Base-by-base conservation (phyloP, 306 rosid species). In the Pueraria montana region DNA sequence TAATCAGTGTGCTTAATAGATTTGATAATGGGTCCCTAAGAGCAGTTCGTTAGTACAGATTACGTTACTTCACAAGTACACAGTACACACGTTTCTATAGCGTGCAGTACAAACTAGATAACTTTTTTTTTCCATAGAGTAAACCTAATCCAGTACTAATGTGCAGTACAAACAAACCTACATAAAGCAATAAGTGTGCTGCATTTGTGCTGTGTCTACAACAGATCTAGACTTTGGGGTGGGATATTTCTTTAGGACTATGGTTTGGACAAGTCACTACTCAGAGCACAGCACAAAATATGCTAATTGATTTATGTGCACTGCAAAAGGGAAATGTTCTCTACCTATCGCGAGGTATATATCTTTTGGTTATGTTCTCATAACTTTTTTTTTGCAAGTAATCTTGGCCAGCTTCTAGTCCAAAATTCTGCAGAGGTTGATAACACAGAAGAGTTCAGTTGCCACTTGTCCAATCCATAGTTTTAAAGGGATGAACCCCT, bases 211-310 rank as follows among this genome's bases (percentile, higher is more conserved):
- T 58, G 32, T 61, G 17, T 16, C 45, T 65, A 26, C 71, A 65
- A 16, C 45, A 32, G 23, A 65, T 65, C 48, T 65, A 34, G 6
- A 17, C 26, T 18, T 76, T 76, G 86, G 40, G 45, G 43, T 50
- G 34, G 86, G 18, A 36, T 58, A 58, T 76, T 76, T 58, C 82
- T 76, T 83, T 83, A 76, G 86, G 78, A 83, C 86, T 83, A 58
- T 69, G 77, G 86, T 83, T 83, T 83, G 86, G 86, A 77, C 48
- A 20, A 83, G 78, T 53, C 61, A 65, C 20, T 27, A 24, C 14
- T 20, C n/a, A 42, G 9, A 6, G 20, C 48, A n/a, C n/a, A n/a
- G 34, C 34, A 16, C 13, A 21, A 21, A 21, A 20, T 34, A 53
- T 17, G 59, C 24, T n/a, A 53, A 5, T 18, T 53, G 20, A n/a